Percentiles rank a stretch among this genome's conserved stretches.
Evolutionary conservation across 805 yeast species (phyloP).

Genomic region (Wickerhamiella shivajii): DNA sequence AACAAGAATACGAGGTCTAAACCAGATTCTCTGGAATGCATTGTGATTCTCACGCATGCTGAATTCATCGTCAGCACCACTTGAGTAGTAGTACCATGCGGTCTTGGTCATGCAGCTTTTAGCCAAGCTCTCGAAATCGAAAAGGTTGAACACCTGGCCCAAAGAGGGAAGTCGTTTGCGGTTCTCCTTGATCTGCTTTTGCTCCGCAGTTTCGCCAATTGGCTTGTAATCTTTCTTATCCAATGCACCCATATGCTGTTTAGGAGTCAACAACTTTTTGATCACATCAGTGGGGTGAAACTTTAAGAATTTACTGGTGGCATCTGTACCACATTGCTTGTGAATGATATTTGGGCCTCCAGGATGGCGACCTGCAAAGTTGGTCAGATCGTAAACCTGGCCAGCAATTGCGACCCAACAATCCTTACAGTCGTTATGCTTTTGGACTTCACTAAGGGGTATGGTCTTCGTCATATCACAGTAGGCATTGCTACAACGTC

Average conservation of each 20-base stretch:
- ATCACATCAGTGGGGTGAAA: conserved; percentile 84
- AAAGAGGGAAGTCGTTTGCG: conserved; percentile 48
- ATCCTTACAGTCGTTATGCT: conserved; percentile 43
- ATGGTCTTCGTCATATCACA: too few relatives aligned
- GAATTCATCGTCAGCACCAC: conserved; percentile 91
- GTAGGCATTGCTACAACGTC: too few relatives aligned
- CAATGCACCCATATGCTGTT: conserved; percentile 49
- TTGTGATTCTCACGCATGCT: conserved; percentile 80
- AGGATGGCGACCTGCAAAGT: conserved; percentile 43
- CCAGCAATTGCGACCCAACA: conserved; percentile 80
- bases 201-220: conserved; percentile 30
- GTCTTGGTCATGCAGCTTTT: conserved; percentile 55
- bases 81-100: conserved; percentile 89
- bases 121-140: conserved; percentile 82
- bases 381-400: conserved; percentile 64
- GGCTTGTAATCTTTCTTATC: conserved; percentile 22
- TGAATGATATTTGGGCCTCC: conserved; percentile 44
- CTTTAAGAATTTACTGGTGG: conserved; percentile 73
- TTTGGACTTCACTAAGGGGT: too few relatives aligned
- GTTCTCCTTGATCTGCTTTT: conserved; percentile 29
- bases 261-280: conserved; percentile 41
- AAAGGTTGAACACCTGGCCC: conserved; percentile 54
- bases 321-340: conserved; percentile 57
- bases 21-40: conserved; percentile 77
- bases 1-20: conserved; percentile 69